These are phyloP conservation scores for Brassica carinata DNA, from an alignment of 345 rosid species.

Conservation along the genomic window DNA sequence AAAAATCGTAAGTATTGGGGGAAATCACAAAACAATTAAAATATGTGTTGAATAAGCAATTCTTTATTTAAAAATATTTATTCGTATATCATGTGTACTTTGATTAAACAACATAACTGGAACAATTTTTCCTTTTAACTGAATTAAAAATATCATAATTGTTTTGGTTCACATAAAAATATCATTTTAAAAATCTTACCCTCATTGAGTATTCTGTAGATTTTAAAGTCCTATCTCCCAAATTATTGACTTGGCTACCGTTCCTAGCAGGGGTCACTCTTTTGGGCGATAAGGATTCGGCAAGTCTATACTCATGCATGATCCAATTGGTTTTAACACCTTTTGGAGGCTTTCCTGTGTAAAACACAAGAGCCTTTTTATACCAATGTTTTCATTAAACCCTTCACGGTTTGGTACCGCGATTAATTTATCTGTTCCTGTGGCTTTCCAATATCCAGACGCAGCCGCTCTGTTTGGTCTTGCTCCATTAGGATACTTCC, in stretches of 20 bases:
- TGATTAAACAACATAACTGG: neutral
- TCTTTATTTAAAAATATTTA: no score
- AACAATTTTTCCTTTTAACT: neutral
- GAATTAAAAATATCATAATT: neutral
- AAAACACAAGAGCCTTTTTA: conserved; percentile 96
- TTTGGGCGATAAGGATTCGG: conserved; percentile 44
- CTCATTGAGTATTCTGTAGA: conserved; percentile 86
- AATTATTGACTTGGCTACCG: conserved; percentile 29
- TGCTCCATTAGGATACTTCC: conserved; percentile 97
- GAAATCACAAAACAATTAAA: conserved; percentile 4
- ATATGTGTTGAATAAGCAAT: neutral
- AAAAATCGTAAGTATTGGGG: neutral
- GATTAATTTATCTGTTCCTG: conserved; percentile 89
- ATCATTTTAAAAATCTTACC: conserved; percentile 45
- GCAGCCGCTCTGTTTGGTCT: conserved; percentile 97
- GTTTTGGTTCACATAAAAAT: neutral
- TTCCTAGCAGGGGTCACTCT: conserved; percentile 27
- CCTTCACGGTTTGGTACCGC: conserved; percentile 45
- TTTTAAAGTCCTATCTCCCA: conserved; percentile 42
- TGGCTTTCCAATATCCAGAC: conserved; percentile 98
- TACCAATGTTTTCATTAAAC: conserved; percentile 66
- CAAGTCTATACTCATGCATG: conserved; percentile 94
- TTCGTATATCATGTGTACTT: neutral
- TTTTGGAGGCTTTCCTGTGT: conserved; percentile 90
- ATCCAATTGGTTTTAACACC: conserved; percentile 96